Conservation (phyloP, 2,329 filamentous ascomycete species). For the Cladophialophora carrionii region DNA sequence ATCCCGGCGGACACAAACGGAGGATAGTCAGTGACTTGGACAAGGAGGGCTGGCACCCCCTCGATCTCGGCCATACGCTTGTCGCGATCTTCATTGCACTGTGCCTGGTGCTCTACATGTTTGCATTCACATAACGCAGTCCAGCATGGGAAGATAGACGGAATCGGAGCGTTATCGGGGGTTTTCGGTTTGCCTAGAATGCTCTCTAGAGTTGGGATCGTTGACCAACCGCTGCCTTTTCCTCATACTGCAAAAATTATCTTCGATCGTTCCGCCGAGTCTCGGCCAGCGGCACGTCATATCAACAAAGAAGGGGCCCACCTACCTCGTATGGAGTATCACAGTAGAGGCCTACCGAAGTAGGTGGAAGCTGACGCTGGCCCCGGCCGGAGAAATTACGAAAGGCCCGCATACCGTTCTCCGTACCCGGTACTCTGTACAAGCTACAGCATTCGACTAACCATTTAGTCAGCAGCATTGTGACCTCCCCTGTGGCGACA, state of each 20-base stretch:
- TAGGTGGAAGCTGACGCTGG: too few species aligned
- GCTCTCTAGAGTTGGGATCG: neutral
- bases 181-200: neutral
- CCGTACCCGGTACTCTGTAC: too few species aligned
- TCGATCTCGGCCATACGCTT: slow-evolving; percentile 25
- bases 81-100: slow-evolving; percentile 15
- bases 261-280: neutral
- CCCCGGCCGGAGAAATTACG: too few species aligned
- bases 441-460: neutral
- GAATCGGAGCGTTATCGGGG: neutral
- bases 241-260: neutral
- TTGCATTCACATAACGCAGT: neutral
- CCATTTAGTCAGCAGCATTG: neutral
- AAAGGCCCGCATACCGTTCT: neutral
- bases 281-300: too few species aligned
- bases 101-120: slow-evolving; percentile 22
- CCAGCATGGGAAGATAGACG: neutral
- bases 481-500: slow-evolving; percentile 3
- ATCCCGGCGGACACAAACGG: slow-evolving; percentile 26
- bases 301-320: too few species aligned
- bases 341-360: too few species aligned
- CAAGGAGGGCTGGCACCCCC: slow-evolving; percentile 25
- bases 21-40: slow-evolving; percentile 35
- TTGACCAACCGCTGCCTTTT: neutral
- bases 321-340: too few species aligned